Base-by-base conservation (phyloP, 2,329 filamentous ascomycete species). In the Elsinoe perseae region DNA sequence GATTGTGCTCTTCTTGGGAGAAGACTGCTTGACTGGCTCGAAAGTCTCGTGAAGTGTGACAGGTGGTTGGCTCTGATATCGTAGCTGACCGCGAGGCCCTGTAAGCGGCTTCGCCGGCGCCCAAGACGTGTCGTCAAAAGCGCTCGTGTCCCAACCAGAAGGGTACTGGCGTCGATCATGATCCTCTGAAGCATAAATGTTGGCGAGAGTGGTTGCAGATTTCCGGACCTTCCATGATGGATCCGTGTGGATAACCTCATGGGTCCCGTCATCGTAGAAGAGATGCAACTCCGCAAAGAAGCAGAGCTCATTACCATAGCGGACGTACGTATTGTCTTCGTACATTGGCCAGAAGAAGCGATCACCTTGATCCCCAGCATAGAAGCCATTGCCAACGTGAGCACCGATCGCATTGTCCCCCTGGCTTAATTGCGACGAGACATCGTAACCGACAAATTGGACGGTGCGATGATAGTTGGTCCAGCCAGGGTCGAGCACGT, bases 331-430 rank as follows among this genome's bases (percentile, higher is more conserved):
- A 34, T 73, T 72, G 58, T 73, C 71, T 58, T 73, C 70, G 34
- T 73, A 73, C 64, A 67, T 71, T 12, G 70, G 70, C 71, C 71
- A 73, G 61, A 73, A 73, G 63, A 73, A 73, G 4, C 70, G 68
- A 44, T 73, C 69, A 8, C 70, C 70, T 43, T 73, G 68, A 30
- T 73, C 70, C 2, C 74, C 73, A 6, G 73, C 73, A 40, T 75
- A 75, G 61, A 75, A 76, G 0, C 74, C 74, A 28, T 76, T 75
- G 6, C 72, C 72, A 1, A 75, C 60, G 54, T 73, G 69, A 4
- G 69, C 70, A 4, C 67, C 70, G 7, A 73, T 56, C 1, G 68
- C 68, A 34, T 73, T 72, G 9, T 66, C 64, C 0, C 69, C 69
- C 9, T 59, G 42, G 0, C 27, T 58, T 1, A 75, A 56, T 9